phyloP scores from a whole-genome alignment of 352 stramenopile genomes.

The Lagenidium giganteum region DNA sequence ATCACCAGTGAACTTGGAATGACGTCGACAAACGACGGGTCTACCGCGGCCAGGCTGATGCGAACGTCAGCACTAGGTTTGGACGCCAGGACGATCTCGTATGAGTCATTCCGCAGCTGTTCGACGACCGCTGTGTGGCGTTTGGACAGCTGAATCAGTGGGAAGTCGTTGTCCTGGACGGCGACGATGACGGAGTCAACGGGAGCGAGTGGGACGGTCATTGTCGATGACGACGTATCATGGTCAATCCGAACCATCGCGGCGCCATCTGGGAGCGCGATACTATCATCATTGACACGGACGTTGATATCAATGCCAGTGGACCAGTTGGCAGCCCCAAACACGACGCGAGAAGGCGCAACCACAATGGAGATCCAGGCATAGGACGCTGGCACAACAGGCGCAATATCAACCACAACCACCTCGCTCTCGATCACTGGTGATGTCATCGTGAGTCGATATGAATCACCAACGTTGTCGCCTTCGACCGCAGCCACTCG shows the following conservation, averaged over 20 bases:
- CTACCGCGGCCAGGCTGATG: constrained; percentile 20
- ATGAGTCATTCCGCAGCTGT: constrained; percentile 39
- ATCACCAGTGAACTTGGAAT: constrained; percentile 29
- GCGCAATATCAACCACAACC: constrained; percentile 12
- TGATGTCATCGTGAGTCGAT: background rate
- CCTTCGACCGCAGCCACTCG: too few species aligned
- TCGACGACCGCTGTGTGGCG: constrained; percentile 42
- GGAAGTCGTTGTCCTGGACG: constrained; percentile 50
- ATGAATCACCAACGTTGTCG: constrained; percentile 1
- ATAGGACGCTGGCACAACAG: background rate
- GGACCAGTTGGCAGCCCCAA: constrained; percentile 46
- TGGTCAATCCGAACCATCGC: constrained; percentile 26
- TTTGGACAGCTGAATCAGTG: constrained; percentile 42
- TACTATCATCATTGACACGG: constrained; percentile 14
- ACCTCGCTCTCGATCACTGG: constrained; percentile 3
- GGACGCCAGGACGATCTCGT: constrained; percentile 38
- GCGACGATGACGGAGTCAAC: constrained; percentile 26
- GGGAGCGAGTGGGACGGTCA: constrained; percentile 26
- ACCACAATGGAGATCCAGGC: constrained; percentile 14
- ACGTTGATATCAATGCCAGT: constrained; percentile 22
- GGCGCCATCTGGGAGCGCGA: constrained; percentile 11
- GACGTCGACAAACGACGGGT: constrained; percentile 21
- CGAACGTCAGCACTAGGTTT: constrained; percentile 31
- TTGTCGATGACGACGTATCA: constrained; percentile 25
- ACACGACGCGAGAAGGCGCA: constrained; percentile 26